Percentiles rank a stretch among this genome's conserved stretches.
Conservation (phyloP, 2,329 filamentous ascomycete genomes). For the Kalmusia sp. region DNA sequence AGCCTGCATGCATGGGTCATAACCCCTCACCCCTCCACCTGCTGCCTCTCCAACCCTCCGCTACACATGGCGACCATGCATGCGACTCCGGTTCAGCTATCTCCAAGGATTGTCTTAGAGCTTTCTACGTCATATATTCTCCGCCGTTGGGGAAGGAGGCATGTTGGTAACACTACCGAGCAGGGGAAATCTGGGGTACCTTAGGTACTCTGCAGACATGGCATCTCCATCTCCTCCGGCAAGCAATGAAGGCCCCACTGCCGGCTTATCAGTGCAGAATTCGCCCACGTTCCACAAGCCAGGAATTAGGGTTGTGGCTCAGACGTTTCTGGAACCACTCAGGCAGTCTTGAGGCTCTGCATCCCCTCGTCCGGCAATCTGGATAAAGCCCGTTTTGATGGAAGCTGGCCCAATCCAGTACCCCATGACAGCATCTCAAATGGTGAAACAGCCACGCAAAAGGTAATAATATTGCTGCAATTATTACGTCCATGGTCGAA, state of each 20-base stretch:
- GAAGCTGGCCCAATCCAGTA: neutral
- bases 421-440: slow-evolving; percentile 2
- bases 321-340: neutral
- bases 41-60: neutral
- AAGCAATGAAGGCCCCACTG: slow-evolving; percentile 7
- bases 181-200: slow-evolving; percentile 9
- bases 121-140: slow-evolving; percentile 11
- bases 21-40: neutral
- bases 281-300: slow-evolving; percentile 2
- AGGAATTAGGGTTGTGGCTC: slow-evolving; percentile 1
- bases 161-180: slow-evolving; percentile 11
- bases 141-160: slow-evolving; percentile 7
- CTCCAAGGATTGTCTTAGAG: neutral
- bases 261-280: neutral
- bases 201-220: slow-evolving; percentile 3
- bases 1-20: no score
- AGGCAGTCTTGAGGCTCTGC: slow-evolving; percentile 9
- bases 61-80: neutral
- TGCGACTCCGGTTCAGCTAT: neutral
- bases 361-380: slow-evolving; percentile 13
- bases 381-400: slow-evolving; percentile 15
- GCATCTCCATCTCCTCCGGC: neutral
- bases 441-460: slow-evolving; percentile 5
- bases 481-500: slow-evolving; percentile 28
- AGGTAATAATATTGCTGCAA: slow-evolving; percentile 24